A percentile compares a stretch with the other conserved stretches of the same genome.
Evolutionary conservation across 805 yeast species (phyloP).

Genomic region (Komagataella ulmi): DNA sequence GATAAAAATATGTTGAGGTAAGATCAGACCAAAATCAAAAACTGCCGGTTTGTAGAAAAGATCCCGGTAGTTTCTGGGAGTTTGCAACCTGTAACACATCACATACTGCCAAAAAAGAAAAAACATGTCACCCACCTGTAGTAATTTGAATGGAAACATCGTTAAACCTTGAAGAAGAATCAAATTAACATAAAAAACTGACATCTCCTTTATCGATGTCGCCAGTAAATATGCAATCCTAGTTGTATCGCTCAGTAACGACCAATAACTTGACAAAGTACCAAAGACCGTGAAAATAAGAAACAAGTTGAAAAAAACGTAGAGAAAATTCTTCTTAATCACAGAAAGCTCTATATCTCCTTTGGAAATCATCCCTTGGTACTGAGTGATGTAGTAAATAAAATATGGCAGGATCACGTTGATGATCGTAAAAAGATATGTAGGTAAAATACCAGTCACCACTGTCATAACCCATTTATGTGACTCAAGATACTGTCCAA

Average conservation of each 20-base stretch:
- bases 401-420: conserved; percentile 42
- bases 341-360: conserved; percentile 48
- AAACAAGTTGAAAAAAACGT: conserved; percentile 47
- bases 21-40: conserved; percentile 46
- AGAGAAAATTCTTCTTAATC: conserved; percentile 43
- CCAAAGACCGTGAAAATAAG: conserved; percentile 51
- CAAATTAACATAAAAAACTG: conserved; percentile 43
- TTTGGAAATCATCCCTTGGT: conserved; percentile 41
- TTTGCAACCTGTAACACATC: conserved; percentile 20
- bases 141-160: conserved; percentile 43
- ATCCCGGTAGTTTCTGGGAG: conserved; percentile 38
- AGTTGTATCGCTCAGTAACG: conserved; percentile 43
- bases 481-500: conserved; percentile 36
- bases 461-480: conserved; percentile 39
- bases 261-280: conserved; percentile 45
- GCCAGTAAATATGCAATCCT: conserved; percentile 44
- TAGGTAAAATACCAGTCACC: conserved; percentile 51
- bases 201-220: conserved; percentile 33
- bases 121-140: conserved; percentile 42
- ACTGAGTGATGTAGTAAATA: conserved; percentile 32
- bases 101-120: conserved; percentile 28
- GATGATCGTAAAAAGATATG: conserved; percentile 41
- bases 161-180: conserved; percentile 61
- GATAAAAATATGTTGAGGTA: conserved; percentile 49
- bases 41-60: conserved; percentile 43